Percentiles rank a stretch among this genome's conserved stretches.
These are phyloP conservation scores for Neoboletus subvelutipes DNA, from an alignment of 768 basidiomycete species.

Conservation along the genomic window DNA sequence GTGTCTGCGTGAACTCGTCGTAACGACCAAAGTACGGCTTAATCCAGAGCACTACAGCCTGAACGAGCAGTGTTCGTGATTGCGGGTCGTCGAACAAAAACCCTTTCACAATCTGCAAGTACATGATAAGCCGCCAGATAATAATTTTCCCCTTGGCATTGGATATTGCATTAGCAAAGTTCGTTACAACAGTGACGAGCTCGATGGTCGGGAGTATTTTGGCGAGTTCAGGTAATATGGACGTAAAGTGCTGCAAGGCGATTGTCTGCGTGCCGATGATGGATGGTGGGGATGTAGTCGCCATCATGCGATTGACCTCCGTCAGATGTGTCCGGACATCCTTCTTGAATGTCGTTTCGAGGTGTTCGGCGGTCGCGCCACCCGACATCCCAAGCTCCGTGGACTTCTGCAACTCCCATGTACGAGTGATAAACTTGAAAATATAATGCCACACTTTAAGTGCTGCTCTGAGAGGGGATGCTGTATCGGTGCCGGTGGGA, in stretches of 20 bases:
- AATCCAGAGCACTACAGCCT: conserved; percentile 89
- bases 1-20: conserved; percentile 73
- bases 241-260: conserved; percentile 89
- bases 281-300: conserved; percentile 68
- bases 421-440: conserved; percentile 91
- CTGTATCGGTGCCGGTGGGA: conserved; percentile 70
- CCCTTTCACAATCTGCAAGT: conserved; percentile 86
- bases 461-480: conserved; percentile 78
- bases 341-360: conserved; percentile 81
- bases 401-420: conserved; percentile 81
- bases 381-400: conserved; percentile 78
- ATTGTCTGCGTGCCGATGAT: conserved; percentile 96
- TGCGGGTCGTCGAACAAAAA: conserved; percentile 83
- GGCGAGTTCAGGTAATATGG: conserved; percentile 83
- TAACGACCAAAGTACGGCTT: conserved; percentile 93
- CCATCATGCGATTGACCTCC: conserved; percentile 90
- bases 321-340: conserved; percentile 75
- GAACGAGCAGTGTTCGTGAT: conserved; percentile 76
- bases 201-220: conserved; percentile 81
- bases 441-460: conserved; percentile 97
- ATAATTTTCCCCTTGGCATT: conserved; percentile 82
- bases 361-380: conserved; percentile 80
- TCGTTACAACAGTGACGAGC: conserved; percentile 81
- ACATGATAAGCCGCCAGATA: conserved; percentile 93
- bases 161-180: conserved; percentile 82